Percentiles rank a stretch among this genome's conserved stretches.
Evolutionary conservation across 495 filamentous ascomycete genomes (phyloP).

Genomic region (Aspergillus bertholletiae): DNA sequence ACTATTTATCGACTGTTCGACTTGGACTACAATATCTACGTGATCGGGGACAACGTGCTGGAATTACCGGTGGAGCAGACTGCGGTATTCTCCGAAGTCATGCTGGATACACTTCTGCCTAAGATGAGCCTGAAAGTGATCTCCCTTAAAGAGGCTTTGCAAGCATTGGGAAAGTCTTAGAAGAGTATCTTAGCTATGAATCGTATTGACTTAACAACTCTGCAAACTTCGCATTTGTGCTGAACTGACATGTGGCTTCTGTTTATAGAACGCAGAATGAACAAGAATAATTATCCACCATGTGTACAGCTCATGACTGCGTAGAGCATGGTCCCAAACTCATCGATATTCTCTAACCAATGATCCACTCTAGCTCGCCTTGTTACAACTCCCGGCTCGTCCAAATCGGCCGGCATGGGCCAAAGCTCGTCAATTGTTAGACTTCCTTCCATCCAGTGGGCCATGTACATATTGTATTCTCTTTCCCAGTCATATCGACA

Average conservation of each 20-base stretch:
- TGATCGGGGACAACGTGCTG: conserved; percentile 41
- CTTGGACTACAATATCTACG: conserved; percentile 39
- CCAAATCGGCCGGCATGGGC: conserved; percentile 31
- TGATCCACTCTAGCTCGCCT: conserved; percentile 34
- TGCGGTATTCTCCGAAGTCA: conserved; percentile 14
- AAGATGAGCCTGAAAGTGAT: conserved; percentile 27
- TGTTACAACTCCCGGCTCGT: conserved; percentile 18
- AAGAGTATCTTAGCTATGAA: no score
- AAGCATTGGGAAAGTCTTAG: conserved; percentile 7
- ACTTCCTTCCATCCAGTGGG: conserved; percentile 31
- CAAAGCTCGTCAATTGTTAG: conserved; percentile 46
- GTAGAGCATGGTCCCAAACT: conserved; percentile 49
- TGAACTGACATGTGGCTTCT: no score
- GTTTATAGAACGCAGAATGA: no score
- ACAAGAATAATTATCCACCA: conserved; percentile 24
- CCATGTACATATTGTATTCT: conserved; percentile 38
- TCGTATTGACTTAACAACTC: no score
- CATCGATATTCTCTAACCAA: conserved; percentile 44
- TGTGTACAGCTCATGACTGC: conserved; percentile 42
- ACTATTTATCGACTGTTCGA: conserved; percentile 45
- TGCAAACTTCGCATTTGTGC: no score
- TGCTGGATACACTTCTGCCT: conserved; percentile 26
- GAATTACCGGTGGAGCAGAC: conserved; percentile 33
- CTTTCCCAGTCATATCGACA: conserved; percentile 35
- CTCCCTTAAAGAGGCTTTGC: conserved; percentile 19